These are phyloP conservation scores for Xerocomus spinulosus DNA, from an alignment of 768 basidiomycete species.

Conservation along the genomic window DNA sequence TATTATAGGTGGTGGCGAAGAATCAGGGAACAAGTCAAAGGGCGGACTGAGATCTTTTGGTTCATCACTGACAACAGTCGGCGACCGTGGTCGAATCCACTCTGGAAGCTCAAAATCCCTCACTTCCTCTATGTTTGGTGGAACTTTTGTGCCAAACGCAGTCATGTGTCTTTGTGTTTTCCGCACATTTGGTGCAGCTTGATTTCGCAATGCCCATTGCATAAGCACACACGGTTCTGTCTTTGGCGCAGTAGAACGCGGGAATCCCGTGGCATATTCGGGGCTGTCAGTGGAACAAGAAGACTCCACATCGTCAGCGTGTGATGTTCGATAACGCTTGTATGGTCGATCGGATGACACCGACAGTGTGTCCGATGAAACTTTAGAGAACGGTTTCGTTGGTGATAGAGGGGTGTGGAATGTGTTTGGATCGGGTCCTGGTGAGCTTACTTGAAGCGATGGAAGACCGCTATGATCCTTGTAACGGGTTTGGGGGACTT, in stretches of 20 bases:
- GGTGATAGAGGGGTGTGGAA: conserved; percentile 14
- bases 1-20: conserved; percentile 11
- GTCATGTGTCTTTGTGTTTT: conserved; percentile 50
- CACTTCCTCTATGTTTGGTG: conserved; percentile 41
- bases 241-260: conserved; percentile 13
- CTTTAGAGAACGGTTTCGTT: conserved; percentile 26
- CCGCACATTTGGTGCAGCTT: conserved; percentile 39
- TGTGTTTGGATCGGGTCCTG: conserved; percentile 12
- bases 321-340: conserved; percentile 26
- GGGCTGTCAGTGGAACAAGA: conserved; percentile 18
- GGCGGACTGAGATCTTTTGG: conserved; percentile 2
- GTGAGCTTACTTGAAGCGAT: conserved; percentile 13
- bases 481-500: conserved; percentile 27
- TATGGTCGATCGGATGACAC: conserved; percentile 25
- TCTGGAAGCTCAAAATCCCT: conserved; percentile 55
- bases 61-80: conserved; percentile 7
- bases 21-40: conserved; percentile 1
- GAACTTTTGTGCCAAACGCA: conserved; percentile 61
- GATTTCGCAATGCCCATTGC: conserved; percentile 48
- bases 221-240: conserved; percentile 37
- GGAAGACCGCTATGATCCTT: conserved; percentile 13
- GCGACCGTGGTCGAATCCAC: conserved; percentile 40
- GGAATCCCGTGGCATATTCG: conserved; percentile 15
- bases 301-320: conserved; percentile 21
- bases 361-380: conserved; percentile 29